A percentile compares a stretch with the other conserved stretches of the same genome.
Conservation (phyloP, 2,329 filamentous ascomycete genomes). For the Bimuria novae-zelandiae region DNA sequence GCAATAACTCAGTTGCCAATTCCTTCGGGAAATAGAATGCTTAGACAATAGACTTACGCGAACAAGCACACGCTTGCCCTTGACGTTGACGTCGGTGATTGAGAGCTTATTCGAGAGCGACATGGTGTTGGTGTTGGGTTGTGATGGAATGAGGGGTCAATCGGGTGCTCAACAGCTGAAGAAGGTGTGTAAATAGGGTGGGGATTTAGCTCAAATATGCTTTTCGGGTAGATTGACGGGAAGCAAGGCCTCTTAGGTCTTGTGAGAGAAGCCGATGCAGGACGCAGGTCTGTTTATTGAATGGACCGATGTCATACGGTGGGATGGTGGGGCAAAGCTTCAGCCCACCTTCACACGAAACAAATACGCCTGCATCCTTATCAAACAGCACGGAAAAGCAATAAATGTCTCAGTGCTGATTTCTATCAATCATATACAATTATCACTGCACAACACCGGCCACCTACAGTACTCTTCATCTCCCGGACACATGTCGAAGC, state of each 20-base stretch:
- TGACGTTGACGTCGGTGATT: conserved; percentile 94
- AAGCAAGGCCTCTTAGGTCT: conserved; percentile 4
- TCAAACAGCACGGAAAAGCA: conserved; percentile 32
- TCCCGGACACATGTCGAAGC: too few species aligned
- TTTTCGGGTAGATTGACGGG: not conserved
- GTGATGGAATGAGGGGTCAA: conserved; percentile 21
- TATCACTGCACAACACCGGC: too few species aligned
- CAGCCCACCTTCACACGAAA: conserved; percentile 7
- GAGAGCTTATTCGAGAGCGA: conserved; percentile 98
- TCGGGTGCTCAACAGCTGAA: conserved; percentile 8
- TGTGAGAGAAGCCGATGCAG: not conserved
- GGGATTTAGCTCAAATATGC: not conserved
- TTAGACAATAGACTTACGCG: conserved; percentile 66
- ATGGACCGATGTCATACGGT: conserved; percentile 24
- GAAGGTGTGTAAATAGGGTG: not conserved
- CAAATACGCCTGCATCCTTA: conserved; percentile 17
- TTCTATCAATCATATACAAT: too few species aligned
- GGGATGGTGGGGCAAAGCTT: conserved; percentile 3
- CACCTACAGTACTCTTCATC: too few species aligned
- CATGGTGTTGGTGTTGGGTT: conserved; percentile 59
- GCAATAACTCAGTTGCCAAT: not conserved
- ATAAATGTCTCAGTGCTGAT: too few species aligned
- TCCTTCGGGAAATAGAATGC: conserved; percentile 21
- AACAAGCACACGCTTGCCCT: conserved; percentile 97
- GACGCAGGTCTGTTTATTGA: conserved; percentile 15